Base-by-base conservation (phyloP, 768 basidiomycete species). In the Lentinula guzmanii region DNA sequence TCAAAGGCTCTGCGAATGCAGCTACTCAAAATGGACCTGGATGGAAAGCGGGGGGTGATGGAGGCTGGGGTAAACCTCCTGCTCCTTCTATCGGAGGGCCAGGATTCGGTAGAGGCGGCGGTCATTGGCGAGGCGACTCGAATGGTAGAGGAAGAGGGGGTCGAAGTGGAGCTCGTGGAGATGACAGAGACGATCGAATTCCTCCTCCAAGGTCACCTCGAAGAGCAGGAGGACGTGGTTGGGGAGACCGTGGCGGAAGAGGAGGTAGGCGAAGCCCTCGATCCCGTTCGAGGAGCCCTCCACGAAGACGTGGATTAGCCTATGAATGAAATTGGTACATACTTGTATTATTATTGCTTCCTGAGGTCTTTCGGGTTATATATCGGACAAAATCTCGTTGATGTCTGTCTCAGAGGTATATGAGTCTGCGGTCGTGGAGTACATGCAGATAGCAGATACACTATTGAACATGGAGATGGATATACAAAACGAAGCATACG, bases 61-160 rank as follows among this genome's bases (percentile, higher is more conserved):
- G 77, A 24, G 82, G 82, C 5, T 82, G 84, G 82, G 77, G 73
- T 28, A 76, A 76, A 50, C 77, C 63, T 74, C 35, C 62, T 69
- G 16, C 62, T 68, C 39, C 37, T 42, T 45, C 24, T 11, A 24
- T 37, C 16, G 51, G 51, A 33, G 72, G 72, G 5, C 71, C 74
- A 48, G 71, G 74, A 18, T 66, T 69, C n/a, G 77, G 79, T 45
- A 74, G 83, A 9, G 83, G 86, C 50, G 84, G 85, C 43, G 88
- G 89, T 0, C 88, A 90, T 71, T 91, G 89, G 87, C 79, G 90
- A 46, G 90, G 89, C 0, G 86, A 80, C 15, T 88, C 89, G 1
- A 81, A 85, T 65, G 71, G 74, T 37, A 76, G 76, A 31, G 73
- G 74, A 33, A 74, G 82, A 37, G 76, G 82, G 37, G 73, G 79